Evolutionary conservation across 1,139 yeast genomes (phyloP).

Genomic region (Yamadazyma taylorii): DNA sequence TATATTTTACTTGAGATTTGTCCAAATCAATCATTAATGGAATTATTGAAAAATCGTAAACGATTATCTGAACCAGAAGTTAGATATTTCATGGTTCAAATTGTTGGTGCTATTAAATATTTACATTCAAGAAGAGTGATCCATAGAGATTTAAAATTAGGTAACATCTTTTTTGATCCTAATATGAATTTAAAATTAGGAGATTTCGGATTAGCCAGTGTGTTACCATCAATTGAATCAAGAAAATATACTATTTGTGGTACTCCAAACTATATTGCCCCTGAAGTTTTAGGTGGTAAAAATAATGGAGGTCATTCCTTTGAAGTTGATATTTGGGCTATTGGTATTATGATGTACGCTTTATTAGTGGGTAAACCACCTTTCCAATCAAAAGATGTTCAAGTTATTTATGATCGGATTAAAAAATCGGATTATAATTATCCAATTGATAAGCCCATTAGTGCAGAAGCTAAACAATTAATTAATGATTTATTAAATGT

Average conservation of each 20-base stretch:
- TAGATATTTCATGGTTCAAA: conserved; percentile 85
- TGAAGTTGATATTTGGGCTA: conserved; percentile 96
- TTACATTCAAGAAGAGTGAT: conserved; percentile 92
- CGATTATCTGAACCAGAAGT: conserved; percentile 88
- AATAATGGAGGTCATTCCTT: conserved; percentile 79
- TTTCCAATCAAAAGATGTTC: conserved; percentile 93
- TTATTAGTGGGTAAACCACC: conserved; percentile 93
- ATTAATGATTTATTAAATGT: conserved; percentile 72
- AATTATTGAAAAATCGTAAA: conserved; percentile 80
- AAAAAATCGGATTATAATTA: conserved; percentile 78
- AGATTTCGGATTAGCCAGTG: conserved; percentile 95
- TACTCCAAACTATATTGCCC: conserved; percentile 97
- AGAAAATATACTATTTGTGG: conserved; percentile 95
- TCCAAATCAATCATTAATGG: conserved; percentile 92
- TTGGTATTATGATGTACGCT: conserved; percentile 94
- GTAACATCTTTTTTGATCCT: conserved; percentile 90
- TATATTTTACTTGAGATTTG: conserved; percentile 92
- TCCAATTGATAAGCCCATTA: conserved; percentile 71
- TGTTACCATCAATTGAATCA: conserved; percentile 63
- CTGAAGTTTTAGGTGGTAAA: conserved; percentile 91
- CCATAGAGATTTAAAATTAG: conserved; percentile 92
- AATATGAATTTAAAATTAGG: conserved; percentile 93
- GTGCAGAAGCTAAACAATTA: conserved; percentile 69
- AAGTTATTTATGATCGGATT: conserved; percentile 89
- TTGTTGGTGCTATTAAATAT: conserved; percentile 89